Evolutionary conservation across 2,329 filamentous ascomycete genomes (phyloP).

Genomic region (Diplodia mutila): DNA sequence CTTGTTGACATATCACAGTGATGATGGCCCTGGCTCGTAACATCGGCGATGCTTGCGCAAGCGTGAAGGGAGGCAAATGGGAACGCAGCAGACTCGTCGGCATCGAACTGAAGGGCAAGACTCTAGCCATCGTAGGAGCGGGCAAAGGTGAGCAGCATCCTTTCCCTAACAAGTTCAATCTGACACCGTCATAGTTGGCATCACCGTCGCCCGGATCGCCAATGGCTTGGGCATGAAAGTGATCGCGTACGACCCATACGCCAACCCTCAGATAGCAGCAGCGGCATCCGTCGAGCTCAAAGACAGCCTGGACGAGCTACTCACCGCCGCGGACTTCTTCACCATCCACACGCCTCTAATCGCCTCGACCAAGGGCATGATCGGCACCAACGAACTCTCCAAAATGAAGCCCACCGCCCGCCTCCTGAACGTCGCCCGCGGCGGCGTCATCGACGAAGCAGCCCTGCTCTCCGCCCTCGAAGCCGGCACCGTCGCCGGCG

Average conservation of each 20-base stretch:
- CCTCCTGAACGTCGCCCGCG: constrained; percentile 78
- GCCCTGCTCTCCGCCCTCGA: constrained; percentile 73
- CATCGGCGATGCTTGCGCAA: constrained; percentile 70
- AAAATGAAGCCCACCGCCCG: constrained; percentile 75
- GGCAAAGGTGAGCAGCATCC: constrained; percentile 64
- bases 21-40: constrained; percentile 76
- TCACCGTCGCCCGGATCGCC: constrained; percentile 79
- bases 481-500: constrained; percentile 72
- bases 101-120: constrained; percentile 77
- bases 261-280: constrained; percentile 70
- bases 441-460: constrained; percentile 78
- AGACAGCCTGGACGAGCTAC: constrained; percentile 61
- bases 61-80: constrained; percentile 73
- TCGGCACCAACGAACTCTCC: constrained; percentile 67
- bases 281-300: constrained; percentile 68
- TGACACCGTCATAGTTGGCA: constrained; percentile 59
- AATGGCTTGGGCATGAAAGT: constrained; percentile 78
- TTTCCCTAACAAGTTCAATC: not conserved
- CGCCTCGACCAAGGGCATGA: constrained; percentile 74
- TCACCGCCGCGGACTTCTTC: constrained; percentile 73
- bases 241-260: constrained; percentile 76
- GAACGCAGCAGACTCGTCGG: constrained; percentile 75
- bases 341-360: constrained; percentile 82
- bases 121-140: constrained; percentile 73
- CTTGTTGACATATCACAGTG: constrained; percentile 47